A percentile compares a stretch with the other conserved stretches of the same genome.
phyloP scores from a whole-genome alignment of 2,329 filamentous ascomycete genomes.

The Aspergillus brasiliensis region DNA sequence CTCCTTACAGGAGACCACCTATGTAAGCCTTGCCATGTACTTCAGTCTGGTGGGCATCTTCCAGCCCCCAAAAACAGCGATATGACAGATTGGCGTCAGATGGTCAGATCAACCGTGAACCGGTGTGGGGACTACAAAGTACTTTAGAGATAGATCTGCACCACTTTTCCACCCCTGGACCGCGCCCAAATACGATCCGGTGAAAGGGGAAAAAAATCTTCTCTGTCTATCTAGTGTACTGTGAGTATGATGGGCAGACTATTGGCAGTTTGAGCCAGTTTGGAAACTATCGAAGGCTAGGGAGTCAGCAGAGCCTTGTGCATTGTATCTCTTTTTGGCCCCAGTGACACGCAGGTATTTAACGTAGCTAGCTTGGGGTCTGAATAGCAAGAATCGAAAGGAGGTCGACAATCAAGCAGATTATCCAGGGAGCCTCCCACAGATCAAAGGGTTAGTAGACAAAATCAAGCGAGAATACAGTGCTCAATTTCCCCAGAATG shows the following conservation, averaged over 20 bases:
- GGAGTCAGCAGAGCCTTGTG: not conserved
- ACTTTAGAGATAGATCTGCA: slow-evolving; percentile 19
- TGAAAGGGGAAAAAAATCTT: slow-evolving; percentile 9
- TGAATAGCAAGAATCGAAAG: not conserved
- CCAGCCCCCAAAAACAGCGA: not conserved
- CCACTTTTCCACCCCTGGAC: slow-evolving; percentile 9
- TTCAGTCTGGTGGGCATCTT: not conserved
- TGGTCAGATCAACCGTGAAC: slow-evolving; percentile 21
- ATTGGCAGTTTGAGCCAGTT: not conserved
- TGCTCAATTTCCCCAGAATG: not conserved
- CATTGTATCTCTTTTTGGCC: not conserved
- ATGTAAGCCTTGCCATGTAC: not conserved
- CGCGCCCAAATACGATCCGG: slow-evolving; percentile 2
- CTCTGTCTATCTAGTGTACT: not conserved
- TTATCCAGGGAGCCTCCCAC: not conserved
- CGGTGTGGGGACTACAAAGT: slow-evolving; percentile 19
- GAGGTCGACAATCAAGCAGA: not conserved
- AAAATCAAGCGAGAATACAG: not conserved
- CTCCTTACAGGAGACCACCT: not conserved
- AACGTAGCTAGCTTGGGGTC: slow-evolving; percentile 2
- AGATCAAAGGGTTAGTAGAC: not conserved
- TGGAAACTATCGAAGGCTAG: not conserved
- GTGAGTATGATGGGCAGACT: not conserved
- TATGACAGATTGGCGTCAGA: slow-evolving; percentile 15
- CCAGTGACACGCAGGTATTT: not conserved